A percentile compares a stretch with the other conserved stretches of the same genome.
These are phyloP conservation scores for Quercus phellos DNA, from an alignment of 331 rosid species.

Conservation along the genomic window DNA sequence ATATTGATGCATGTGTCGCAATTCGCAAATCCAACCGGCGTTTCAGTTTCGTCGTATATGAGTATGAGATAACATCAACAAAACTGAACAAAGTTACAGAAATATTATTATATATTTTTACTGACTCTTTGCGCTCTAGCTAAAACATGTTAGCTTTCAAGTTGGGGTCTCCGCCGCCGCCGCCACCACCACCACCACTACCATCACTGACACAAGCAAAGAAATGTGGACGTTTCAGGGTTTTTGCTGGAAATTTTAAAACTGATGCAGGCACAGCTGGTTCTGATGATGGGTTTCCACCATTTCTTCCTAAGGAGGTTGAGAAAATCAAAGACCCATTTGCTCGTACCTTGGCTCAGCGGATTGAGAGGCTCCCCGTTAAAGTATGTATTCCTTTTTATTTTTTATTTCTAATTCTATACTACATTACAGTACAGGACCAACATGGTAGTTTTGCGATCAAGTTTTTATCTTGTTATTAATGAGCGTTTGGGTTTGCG, in stretches of 20 bases:
- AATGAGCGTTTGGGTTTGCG: too few relatives aligned
- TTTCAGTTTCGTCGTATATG: too few relatives aligned
- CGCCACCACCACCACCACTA: not conserved
- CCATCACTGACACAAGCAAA: not conserved
- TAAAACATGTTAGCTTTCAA: conserved; percentile 2
- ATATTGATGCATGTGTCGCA: too few relatives aligned
- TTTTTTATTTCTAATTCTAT: not conserved
- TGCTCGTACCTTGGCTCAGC: conserved; percentile 44
- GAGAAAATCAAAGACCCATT: conserved; percentile 42
- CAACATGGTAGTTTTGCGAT: too few relatives aligned
- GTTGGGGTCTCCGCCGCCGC: conserved; percentile 14
- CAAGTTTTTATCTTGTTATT: too few relatives aligned
- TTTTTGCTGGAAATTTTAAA: not conserved
- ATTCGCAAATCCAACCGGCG: too few relatives aligned
- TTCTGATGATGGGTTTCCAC: conserved; percentile 24
- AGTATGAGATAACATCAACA: too few relatives aligned
- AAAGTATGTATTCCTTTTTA: not conserved
- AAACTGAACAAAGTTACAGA: not conserved
- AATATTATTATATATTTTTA: too few relatives aligned
- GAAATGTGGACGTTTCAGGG: conserved; percentile 19
- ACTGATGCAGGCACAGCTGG: not conserved
- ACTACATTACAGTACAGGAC: too few relatives aligned
- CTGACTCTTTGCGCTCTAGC: not conserved
- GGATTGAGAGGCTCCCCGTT: conserved; percentile 55
- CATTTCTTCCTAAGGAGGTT: conserved; percentile 52